Base-by-base conservation (phyloP, 768 basidiomycete genomes). In the Gelatoporia subvermispora region DNA sequence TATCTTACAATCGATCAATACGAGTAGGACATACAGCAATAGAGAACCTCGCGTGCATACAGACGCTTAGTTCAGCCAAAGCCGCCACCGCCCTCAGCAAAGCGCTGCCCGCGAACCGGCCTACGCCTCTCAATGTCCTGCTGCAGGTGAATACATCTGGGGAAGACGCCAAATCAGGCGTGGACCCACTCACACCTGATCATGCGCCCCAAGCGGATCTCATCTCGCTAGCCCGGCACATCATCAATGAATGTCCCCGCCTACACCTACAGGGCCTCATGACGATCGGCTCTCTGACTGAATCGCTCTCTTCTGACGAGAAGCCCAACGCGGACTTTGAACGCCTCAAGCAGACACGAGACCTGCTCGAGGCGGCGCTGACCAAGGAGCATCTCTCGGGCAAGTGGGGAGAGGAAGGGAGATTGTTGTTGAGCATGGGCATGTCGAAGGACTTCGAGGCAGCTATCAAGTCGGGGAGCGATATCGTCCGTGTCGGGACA, bases 371-470 rank as follows among this genome's bases (percentile, higher is more conserved):
- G 48, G 64, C 55, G 1, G 67, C 71, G 28, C 67, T 91, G 48
- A 51, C 34, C 25, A 65, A 58, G 41, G 28, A 31, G 5, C 13
- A 13, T 31, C 13, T 31, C 7, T 7, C 28, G 5, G 13, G 28
- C 7, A 49, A 44, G 36, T 59, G 57, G 53, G 85, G 84, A 11
- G 66, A 72, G 21, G 73, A 73, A 21, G 79, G 80, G 13, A 65
- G 62, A 51, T 62, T 92, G 45, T 22, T 84, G 57, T 60, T 92
- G 63, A 92, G 89, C 49, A 97, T 96, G 93, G 95, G 95, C 7
- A 97, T 97, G 95, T 94, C 92, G 43, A 85, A 84, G 53, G 95
- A 98, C 60, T 98, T 93, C 60, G 89, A 86, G 63, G 79, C 83
- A 23, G 96, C 95, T 3, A 66, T 97, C 42, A 77, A 72, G 63